Conservation (phyloP, 176 grass and related monocot species). For the Cenchrus americanus region DNA sequence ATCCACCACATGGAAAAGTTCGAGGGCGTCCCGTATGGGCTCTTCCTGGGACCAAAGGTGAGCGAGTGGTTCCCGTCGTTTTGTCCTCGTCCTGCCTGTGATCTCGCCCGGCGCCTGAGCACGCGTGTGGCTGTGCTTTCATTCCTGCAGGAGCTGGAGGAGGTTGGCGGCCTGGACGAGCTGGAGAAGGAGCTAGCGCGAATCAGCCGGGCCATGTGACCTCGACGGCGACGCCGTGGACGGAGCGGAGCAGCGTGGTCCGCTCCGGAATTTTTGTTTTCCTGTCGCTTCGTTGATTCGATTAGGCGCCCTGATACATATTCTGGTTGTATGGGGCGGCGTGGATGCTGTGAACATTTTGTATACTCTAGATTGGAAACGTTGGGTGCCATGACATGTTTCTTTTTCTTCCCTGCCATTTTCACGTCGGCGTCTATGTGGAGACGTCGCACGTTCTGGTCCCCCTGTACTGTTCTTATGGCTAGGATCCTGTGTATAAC, state of each 20-base stretch:
- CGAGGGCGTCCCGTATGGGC: conserved; percentile 78
- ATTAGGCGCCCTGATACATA: not conserved
- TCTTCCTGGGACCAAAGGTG: conserved; percentile 92
- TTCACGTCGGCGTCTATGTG: not conserved
- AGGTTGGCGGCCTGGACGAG: conserved; percentile 72
- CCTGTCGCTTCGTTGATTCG: conserved; percentile 17
- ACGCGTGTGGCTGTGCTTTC: conserved; percentile 24
- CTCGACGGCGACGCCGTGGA: not conserved
- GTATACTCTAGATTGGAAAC: not conserved
- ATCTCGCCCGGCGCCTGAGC: not conserved
- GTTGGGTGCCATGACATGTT: not conserved
- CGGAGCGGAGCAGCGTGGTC: not conserved
- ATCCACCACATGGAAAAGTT: conserved; percentile 94
- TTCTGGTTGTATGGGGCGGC: not conserved
- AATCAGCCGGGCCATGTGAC: conserved; percentile 45
- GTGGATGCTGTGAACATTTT: not conserved
- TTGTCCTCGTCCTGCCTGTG: conserved; percentile 20
- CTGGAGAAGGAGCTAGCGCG: conserved; percentile 76
- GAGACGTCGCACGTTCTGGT: not conserved
- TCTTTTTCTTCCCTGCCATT: not conserved
- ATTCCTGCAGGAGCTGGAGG: conserved; percentile 71
- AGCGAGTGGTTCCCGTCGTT: conserved; percentile 12
- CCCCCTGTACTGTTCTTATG: not conserved
- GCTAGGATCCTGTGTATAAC: conserved; percentile 25
- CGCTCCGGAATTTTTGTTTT: not conserved